Evolutionary conservation across 163 green algal genomes (phyloP).

Genomic region (Scenedesmus sp.): DNA sequence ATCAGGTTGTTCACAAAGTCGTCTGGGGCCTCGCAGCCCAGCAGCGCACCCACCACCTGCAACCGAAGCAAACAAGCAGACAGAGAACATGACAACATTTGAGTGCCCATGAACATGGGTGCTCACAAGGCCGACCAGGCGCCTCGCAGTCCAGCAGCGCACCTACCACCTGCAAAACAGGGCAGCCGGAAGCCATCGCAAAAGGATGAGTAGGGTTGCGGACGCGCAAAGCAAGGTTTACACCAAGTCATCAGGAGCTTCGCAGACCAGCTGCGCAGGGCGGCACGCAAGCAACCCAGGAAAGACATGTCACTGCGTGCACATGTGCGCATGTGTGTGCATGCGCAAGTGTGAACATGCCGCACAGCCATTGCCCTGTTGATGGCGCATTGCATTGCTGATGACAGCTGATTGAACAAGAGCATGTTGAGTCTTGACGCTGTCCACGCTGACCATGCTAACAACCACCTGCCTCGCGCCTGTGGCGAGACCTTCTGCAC

Average conservation of each 20-base stretch:
- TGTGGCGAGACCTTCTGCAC: conserved; percentile 95
- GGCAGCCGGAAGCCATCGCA: no score
- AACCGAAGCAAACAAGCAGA: background rate
- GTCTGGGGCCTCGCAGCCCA: conserved; percentile 95
- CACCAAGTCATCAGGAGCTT: conserved; percentile 96
- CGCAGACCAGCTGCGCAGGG: conserved; percentile 91
- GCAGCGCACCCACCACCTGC: conserved; percentile 93
- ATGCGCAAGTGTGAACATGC: no score
- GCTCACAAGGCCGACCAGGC: conserved; percentile 64
- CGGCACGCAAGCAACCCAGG: background rate
- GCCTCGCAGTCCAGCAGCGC: conserved; percentile 97
- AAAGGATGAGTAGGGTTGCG: no score
- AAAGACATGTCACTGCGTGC: background rate
- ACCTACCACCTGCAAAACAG: conserved; percentile 85
- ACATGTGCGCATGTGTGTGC: no score
- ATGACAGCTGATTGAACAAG: no score
- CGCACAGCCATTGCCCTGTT: no score
- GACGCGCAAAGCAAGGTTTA: conserved; percentile 90
- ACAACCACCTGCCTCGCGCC: conserved; percentile 82
- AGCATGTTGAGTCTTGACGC: no score
- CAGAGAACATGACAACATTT: background rate
- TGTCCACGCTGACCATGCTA: no score
- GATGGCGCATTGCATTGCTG: no score
- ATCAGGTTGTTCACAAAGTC: conserved; percentile 99
- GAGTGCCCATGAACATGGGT: background rate